phyloP scores from a whole-genome alignment of 352 stramenopile species.

The Pythium aquatile region DNA sequence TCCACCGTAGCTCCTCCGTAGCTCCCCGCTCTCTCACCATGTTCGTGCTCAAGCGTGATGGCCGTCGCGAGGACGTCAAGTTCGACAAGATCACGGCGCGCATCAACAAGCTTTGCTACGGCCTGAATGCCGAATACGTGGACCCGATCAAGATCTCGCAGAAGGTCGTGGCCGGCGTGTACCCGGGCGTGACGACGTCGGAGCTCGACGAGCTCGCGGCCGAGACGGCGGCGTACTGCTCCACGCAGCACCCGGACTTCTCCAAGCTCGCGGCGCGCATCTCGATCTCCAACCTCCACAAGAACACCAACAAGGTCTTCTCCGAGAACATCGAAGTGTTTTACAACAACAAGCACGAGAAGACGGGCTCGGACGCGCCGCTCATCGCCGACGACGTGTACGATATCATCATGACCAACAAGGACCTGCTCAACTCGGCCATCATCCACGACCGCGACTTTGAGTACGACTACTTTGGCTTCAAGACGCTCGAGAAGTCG shows the following conservation, averaged over 20 bases:
- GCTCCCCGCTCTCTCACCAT: constrained; percentile 42
- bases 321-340: constrained; percentile 93
- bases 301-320: constrained; percentile 97
- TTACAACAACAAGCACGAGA: constrained; percentile 95
- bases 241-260: constrained; percentile 98
- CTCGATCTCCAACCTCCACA: constrained; percentile 99
- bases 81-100: constrained; percentile 99
- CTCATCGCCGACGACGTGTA: constrained; percentile 96
- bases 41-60: constrained; percentile 95
- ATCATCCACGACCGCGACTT: constrained; percentile 99
- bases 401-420: constrained; percentile 94
- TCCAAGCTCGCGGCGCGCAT: constrained; percentile 98
- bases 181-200: constrained; percentile 97
- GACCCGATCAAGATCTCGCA: constrained; percentile 97
- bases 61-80: constrained; percentile 91
- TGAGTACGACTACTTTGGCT: constrained; percentile 99
- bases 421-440: constrained; percentile 94
- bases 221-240: constrained; percentile 96
- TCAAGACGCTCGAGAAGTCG: constrained; percentile 98
- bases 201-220: constrained; percentile 99
- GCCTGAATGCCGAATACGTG: constrained; percentile 96
- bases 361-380: constrained; percentile 90
- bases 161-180: constrained; percentile 99
- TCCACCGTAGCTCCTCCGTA: neutral
- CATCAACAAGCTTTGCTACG: constrained; percentile 98